phyloP scores from a whole-genome alignment of 257 asterid genomes.

The Gynochthodes officinalis region DNA sequence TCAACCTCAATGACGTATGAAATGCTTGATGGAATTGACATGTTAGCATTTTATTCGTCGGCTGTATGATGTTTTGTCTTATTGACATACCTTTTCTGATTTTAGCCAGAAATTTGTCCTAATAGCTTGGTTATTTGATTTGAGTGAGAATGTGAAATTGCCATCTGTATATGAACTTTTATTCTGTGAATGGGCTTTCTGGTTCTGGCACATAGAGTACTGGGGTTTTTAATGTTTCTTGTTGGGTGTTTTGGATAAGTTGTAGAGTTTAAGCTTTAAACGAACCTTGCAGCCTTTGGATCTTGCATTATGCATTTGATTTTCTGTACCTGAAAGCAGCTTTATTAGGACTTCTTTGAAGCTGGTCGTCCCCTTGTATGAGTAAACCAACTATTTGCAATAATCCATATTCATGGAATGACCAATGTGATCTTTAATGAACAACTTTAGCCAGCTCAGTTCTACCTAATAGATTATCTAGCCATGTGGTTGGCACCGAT shows the following conservation, averaged over 20 bases:
- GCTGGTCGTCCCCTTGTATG: slow-evolving; percentile 9
- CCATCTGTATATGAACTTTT: not conserved
- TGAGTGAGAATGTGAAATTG: not conserved
- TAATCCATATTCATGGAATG: slow-evolving; percentile 6
- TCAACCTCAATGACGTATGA: not conserved
- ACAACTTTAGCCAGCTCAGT: slow-evolving; percentile 19
- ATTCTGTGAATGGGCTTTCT: not conserved
- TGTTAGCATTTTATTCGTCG: not conserved
- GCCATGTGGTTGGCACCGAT: slow-evolving; percentile 15
- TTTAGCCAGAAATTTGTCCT: slow-evolving; percentile 5
- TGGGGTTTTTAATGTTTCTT: not conserved
- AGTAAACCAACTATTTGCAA: not conserved
- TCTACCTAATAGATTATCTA: not conserved
- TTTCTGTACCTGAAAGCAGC: not conserved
- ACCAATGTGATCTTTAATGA: slow-evolving; percentile 13
- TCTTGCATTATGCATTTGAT: slow-evolving; percentile 10
- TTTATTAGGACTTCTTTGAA: slow-evolving; percentile 9
- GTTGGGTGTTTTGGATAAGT: slow-evolving; percentile 5
- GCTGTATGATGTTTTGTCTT: slow-evolving; percentile 13
- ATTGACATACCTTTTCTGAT: slow-evolving; percentile 10
- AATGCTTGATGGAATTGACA: not conserved
- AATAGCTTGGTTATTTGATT: not conserved
- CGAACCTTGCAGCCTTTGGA: not conserved
- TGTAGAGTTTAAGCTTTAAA: slow-evolving; percentile 2
- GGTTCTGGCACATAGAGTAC: not conserved